These are phyloP conservation scores for Rhizomucor pusillus DNA, from an alignment of 371 early-diverging fungal genomes.

Conservation along the genomic window DNA sequence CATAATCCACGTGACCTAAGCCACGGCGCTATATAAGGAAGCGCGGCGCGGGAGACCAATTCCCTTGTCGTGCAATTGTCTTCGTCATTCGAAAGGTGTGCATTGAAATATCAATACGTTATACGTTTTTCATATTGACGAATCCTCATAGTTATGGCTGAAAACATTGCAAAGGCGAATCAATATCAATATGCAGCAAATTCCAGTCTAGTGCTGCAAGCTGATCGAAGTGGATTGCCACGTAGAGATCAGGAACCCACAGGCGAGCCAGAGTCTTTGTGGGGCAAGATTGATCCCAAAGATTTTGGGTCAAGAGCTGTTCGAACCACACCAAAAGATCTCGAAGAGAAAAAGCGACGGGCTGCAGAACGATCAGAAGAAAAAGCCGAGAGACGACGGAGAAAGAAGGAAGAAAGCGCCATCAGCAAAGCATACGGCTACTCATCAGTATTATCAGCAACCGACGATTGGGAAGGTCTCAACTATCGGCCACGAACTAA, in stretches of 20 bases:
- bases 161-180: constrained; percentile 69
- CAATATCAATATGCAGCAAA: constrained; percentile 93
- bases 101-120: neutral
- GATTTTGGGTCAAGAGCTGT: constrained; percentile 85
- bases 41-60: neutral
- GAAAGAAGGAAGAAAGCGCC: constrained; percentile 60
- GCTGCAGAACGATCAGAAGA: constrained; percentile 47
- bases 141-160: constrained; percentile 57
- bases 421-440: constrained; percentile 74
- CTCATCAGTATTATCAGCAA: constrained; percentile 82
- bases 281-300: constrained; percentile 81
- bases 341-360: constrained; percentile 68
- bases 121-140: too few relatives aligned
- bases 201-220: constrained; percentile 90
- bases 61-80: neutral
- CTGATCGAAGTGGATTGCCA: constrained; percentile 79
- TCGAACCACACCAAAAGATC: constrained; percentile 63
- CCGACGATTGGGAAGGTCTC: constrained; percentile 86
- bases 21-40: neutral
- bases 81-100: neutral
- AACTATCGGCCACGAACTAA: constrained; percentile 90
- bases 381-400: constrained; percentile 49
- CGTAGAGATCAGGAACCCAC: constrained; percentile 92
- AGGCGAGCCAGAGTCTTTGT: constrained; percentile 93
- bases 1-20: neutral